A percentile compares a stretch with the other conserved stretches of the same genome.
These are phyloP conservation scores for Artemisia tridentata DNA, from an alignment of 129 eudicot species.

Conservation along the genomic window DNA sequence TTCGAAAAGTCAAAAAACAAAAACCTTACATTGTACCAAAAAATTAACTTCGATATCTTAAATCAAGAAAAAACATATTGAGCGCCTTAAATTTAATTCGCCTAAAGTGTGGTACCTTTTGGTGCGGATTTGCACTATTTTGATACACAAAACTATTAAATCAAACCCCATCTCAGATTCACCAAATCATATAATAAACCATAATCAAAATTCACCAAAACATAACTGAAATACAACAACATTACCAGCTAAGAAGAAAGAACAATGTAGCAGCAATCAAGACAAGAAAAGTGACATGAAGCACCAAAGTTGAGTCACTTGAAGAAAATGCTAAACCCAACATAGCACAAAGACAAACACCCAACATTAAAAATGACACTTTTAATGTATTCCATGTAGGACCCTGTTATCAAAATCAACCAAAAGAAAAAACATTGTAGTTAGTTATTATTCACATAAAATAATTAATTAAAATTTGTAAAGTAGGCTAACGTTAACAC, in stretches of 20 bases:
- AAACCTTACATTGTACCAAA: too few species aligned
- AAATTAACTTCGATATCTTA: too few species aligned
- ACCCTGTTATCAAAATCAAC: conserved; percentile 53
- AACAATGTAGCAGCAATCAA: conserved; percentile 67
- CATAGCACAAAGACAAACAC: conserved; percentile 78
- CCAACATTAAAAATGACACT: conserved; percentile 66
- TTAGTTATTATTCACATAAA: neutral
- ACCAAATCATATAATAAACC: neutral
- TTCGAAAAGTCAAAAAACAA: too few species aligned
- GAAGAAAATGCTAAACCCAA: conserved; percentile 81
- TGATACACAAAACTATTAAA: neutral
- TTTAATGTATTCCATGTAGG: conserved; percentile 90
- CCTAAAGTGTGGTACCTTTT: too few species aligned
- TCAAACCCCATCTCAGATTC: conserved; percentile 4
- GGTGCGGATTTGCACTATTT: too few species aligned
- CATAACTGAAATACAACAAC: neutral
- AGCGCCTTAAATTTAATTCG: too few species aligned
- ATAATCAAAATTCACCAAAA: neutral
- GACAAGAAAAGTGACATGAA: conserved; percentile 79
- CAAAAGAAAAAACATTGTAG: conserved; percentile 7
- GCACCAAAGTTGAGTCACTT: conserved; percentile 60
- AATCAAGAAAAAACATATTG: too few species aligned
- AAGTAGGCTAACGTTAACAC: conserved; percentile 14
- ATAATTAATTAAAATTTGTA: neutral
- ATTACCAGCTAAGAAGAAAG: conserved; percentile 77